phyloP scores from a whole-genome alignment of 2,329 filamentous ascomycete genomes.

The Colletotrichum agaves region DNA sequence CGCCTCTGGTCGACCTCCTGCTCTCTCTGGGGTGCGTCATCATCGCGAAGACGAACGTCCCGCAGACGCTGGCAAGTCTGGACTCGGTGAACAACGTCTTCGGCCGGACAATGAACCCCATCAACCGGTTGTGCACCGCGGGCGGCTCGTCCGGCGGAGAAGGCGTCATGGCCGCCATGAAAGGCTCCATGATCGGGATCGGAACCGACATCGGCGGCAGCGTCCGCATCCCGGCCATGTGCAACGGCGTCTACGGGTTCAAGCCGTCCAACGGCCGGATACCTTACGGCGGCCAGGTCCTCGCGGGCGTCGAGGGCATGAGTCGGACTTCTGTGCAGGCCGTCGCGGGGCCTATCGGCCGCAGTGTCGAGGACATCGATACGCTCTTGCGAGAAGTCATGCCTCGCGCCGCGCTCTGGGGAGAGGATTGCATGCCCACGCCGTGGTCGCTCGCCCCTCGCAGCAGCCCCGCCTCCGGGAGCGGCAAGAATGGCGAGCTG shows the following conservation, averaged over 20 bases:
- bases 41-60: constrained; percentile 40
- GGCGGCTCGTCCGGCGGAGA: constrained; percentile 35
- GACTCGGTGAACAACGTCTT: constrained; percentile 36
- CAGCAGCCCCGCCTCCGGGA: not conserved
- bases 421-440: constrained; percentile 29
- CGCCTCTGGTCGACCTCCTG: constrained; percentile 45
- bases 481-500: constrained; percentile 19
- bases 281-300: constrained; percentile 20
- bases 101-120: constrained; percentile 32
- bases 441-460: constrained; percentile 1
- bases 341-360: constrained; percentile 21
- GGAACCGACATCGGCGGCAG: constrained; percentile 34
- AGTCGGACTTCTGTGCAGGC: constrained; percentile 29
- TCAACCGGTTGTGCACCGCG: constrained; percentile 25
- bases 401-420: constrained; percentile 21
- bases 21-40: constrained; percentile 44
- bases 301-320: constrained; percentile 15
- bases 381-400: constrained; percentile 18
- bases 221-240: constrained; percentile 33
- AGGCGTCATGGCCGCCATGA: constrained; percentile 26
- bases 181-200: constrained; percentile 26
- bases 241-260: constrained; percentile 33
- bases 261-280: constrained; percentile 28
- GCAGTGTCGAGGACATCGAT: constrained; percentile 29
- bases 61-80: constrained; percentile 42